Evolutionary conservation across 192 early-diverging fungal genomes (phyloP), one percentile per base, ranked within the genome.

Genomic region (Coemansia sp.): DNA sequence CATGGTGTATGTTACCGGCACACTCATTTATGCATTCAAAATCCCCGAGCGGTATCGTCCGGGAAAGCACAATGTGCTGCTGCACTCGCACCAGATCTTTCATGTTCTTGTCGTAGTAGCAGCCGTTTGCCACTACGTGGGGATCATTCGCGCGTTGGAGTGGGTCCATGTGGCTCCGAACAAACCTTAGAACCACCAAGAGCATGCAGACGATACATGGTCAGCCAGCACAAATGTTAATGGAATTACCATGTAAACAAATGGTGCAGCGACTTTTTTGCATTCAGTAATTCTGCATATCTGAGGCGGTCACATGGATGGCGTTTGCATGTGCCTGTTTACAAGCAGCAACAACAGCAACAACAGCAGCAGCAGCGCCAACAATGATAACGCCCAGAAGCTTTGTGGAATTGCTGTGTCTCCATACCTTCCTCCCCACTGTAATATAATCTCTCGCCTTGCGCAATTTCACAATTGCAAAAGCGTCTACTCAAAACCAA

Each of bases 31-130:
- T 58, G 92, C 89, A 4, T 80, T 77, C 62, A 84, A 93, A 49
- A 75, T 92, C 16, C 96, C 96, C 18, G 96, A 98, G 71, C 67
- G 89, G 19, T 90, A 87, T 76, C 88, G 84, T 51, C 96, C 96
- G 2, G 94, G 94, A 0, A 88, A 81, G 63, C 92, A 93, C 69
- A 88, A 96, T 62, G 82, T 90, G 51, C 88, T 85, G 74, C 85
- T 91, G 73, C 85, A 84, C 70, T 93, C 92, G 21, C 95, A 96
- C 69, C 96, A 98, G 84, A 94, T 98, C 43, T 98, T 94, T 62
- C 96, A 98, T 65, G 39, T 92, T 4, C 88, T 90, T 70, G 94
- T 96, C 4, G 85, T 96, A 5, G 47, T 87, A 5, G 96, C 92
- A 8, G 89, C 92, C 16, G 11, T 88, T 3, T 70, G 80, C 56